These are phyloP conservation scores for Prunus mume DNA, from an alignment of 306 rosid species.

Conservation along the genomic window DNA sequence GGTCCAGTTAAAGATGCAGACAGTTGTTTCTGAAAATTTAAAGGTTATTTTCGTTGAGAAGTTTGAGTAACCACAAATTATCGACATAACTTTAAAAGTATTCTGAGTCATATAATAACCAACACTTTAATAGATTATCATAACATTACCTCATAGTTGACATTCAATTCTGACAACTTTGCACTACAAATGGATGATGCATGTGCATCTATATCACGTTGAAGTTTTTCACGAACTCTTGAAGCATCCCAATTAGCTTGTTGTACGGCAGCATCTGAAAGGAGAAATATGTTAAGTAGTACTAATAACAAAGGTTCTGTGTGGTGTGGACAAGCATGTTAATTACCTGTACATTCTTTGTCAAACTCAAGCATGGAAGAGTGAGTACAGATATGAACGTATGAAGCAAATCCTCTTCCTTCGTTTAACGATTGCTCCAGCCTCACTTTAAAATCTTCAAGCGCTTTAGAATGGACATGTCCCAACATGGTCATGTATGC, in stretches of 20 bases:
- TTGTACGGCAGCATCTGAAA: slow-evolving; percentile 56
- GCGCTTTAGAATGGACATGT: slow-evolving; percentile 55
- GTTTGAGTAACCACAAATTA: not conserved
- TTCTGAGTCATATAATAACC: slow-evolving; percentile 9
- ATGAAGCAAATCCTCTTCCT: too few species aligned
- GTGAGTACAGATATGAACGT: too few species aligned
- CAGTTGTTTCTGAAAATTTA: slow-evolving; percentile 54
- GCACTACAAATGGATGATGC: slow-evolving; percentile 44
- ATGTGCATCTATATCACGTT: slow-evolving; percentile 62
- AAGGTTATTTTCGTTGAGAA: not conserved
- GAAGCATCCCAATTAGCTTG: slow-evolving; percentile 66
- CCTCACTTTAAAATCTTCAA: slow-evolving; percentile 44
- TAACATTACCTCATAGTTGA: slow-evolving; percentile 53
- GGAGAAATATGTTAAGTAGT: slow-evolving; percentile 2
- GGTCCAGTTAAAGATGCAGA: slow-evolving; percentile 56
- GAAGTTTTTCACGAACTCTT: slow-evolving; percentile 58
- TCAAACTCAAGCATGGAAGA: too few species aligned
- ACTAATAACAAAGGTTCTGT: not conserved
- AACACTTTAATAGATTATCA: slow-evolving; percentile 3
- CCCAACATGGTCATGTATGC: slow-evolving; percentile 62
- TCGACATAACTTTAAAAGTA: not conserved
- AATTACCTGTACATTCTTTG: not conserved
- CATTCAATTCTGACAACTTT: slow-evolving; percentile 44
- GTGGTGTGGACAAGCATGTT: too few species aligned
- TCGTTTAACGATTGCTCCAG: too few species aligned